phyloP scores from a whole-genome alignment of 768 basidiomycete genomes.

The Hysterangium stoloniferum region DNA sequence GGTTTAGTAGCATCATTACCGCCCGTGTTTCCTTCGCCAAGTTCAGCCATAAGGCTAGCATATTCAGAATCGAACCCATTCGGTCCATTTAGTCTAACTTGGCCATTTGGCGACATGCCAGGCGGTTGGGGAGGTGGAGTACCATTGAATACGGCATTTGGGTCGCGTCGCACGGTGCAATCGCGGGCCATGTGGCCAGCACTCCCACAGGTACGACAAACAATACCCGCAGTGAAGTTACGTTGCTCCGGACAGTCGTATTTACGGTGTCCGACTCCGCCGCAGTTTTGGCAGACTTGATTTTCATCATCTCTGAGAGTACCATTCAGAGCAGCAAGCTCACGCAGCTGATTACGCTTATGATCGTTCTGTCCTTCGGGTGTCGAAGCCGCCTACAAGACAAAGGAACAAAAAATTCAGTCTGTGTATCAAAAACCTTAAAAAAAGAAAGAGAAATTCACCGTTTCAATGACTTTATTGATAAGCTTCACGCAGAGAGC shows the following conservation, averaged over 20 bases:
- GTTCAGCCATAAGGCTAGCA: conserved; percentile 93
- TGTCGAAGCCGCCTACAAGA: conserved; percentile 84
- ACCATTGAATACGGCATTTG: conserved; percentile 49
- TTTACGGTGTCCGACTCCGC: conserved; percentile 91
- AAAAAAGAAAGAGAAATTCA: conserved; percentile 30
- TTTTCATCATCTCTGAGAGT: conserved; percentile 99
- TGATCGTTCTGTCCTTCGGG: conserved; percentile 99
- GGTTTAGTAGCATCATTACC: conserved; percentile 46
- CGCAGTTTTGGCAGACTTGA: conserved; percentile 97
- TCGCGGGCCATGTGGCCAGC: conserved; percentile 99
- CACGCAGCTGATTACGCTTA: conserved; percentile 97
- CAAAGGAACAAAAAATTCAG: conserved; percentile 11
- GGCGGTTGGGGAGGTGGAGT: background rate
- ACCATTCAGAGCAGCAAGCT: conserved; percentile 94
- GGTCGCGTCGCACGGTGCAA: conserved; percentile 89
- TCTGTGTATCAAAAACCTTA: background rate
- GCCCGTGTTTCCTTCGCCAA: conserved; percentile 70
- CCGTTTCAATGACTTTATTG: conserved; percentile 96
- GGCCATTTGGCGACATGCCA: background rate
- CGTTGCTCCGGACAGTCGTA: conserved; percentile 98
- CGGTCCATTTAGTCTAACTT: conserved; percentile 46
- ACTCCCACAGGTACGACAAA: conserved; percentile 96
- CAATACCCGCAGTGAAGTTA: conserved; percentile 98
- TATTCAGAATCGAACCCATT: conserved; percentile 96
- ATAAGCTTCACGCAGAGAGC: conserved; percentile 87